A percentile compares a stretch with the other conserved stretches of the same genome.
Evolutionary conservation across 2,329 filamentous ascomycete genomes (phyloP).

Genomic region (Neonectria faginata): DNA sequence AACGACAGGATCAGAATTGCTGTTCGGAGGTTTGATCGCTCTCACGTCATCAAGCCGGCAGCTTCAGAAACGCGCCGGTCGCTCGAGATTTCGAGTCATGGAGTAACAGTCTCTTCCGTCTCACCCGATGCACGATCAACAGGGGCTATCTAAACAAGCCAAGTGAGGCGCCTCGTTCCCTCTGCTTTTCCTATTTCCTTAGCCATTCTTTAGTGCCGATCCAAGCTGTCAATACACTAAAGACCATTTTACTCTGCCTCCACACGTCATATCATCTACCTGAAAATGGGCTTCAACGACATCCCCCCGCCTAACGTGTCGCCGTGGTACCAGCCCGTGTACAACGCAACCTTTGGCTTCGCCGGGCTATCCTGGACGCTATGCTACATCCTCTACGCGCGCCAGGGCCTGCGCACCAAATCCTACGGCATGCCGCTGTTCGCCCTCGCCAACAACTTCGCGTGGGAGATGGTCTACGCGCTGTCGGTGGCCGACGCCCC

Average conservation of each 20-base stretch:
- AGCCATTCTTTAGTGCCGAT: neutral
- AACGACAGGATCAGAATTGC: neutral
- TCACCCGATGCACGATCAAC: neutral
- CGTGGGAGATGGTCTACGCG: constrained; percentile 24
- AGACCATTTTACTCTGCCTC: neutral
- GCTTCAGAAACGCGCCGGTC: neutral
- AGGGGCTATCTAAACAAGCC: neutral
- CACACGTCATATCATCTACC: neutral
- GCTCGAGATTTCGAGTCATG: neutral
- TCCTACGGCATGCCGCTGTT: constrained; percentile 28
- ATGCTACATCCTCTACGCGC: constrained; percentile 23
- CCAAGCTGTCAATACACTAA: neutral
- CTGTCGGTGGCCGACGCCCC: constrained; percentile 11
- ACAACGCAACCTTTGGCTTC: constrained; percentile 26
- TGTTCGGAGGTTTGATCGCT: neutral
- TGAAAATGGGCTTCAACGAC: constrained; percentile 24
- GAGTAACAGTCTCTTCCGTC: neutral
- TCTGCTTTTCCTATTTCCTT: neutral
- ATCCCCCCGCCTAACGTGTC: constrained; percentile 22
- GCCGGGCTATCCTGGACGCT: constrained; percentile 23
- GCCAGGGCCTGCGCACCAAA: constrained; percentile 17
- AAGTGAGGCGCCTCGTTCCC: neutral
- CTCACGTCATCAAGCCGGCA: neutral
- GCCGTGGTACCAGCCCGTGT: constrained; percentile 20
- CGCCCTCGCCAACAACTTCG: constrained; percentile 23